Base-by-base conservation (phyloP, 2,329 filamentous ascomycete species). In the Dothidotthia symphoricarpi region DNA sequence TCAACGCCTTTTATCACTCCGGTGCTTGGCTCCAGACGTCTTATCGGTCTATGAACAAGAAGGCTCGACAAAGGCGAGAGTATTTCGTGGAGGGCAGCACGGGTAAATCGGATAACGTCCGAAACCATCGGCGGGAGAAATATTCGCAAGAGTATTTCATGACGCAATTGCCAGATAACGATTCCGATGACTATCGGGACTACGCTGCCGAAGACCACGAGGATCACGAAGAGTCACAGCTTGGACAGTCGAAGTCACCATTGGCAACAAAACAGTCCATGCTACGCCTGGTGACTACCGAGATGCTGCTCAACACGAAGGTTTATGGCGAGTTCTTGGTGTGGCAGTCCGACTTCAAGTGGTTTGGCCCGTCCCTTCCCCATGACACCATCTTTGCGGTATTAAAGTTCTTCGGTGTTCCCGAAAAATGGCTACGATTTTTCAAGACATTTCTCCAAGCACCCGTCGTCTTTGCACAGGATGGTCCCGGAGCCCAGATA, bases 381-480 rank as follows among this genome's bases (percentile, higher is more conserved):
- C 58, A 63, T 31, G 48, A 51, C 3, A 55, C 57, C 2, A 55
- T 63, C 28, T 53, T 49, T 26, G 48, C 55, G 9, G 55, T 63
- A 3, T 40, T 63, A 2, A 41, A 52, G 19, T 61, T 55, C 34
- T 51, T 60, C 29, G 55, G 55, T 3, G 44, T 63, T 3, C 45
- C 46, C 4, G 42, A 29, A n/a, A 50, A 55, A 17, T 61, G 55
- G 53, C 33, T 59, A 11, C 37, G 44, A 4, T 58, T 61, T 36
- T 59, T 63, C 50, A 53, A 52, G 31, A 60, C 49, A 34, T 59
- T 57, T 39, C 70, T 86, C 0, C 70, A 77, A 47, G 73, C 77
- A 0, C 81, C 82, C 0, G 63, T 85, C 27, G 74, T 72, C 36
- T 82, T 85, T 43, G 51, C 66, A 1, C 70, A 78, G 1, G 79